Evolutionary conservation across 192 early-diverging fungal species (phyloP), one percentile per base, ranked within the genome.

Genomic region (Coemansia sp.): DNA sequence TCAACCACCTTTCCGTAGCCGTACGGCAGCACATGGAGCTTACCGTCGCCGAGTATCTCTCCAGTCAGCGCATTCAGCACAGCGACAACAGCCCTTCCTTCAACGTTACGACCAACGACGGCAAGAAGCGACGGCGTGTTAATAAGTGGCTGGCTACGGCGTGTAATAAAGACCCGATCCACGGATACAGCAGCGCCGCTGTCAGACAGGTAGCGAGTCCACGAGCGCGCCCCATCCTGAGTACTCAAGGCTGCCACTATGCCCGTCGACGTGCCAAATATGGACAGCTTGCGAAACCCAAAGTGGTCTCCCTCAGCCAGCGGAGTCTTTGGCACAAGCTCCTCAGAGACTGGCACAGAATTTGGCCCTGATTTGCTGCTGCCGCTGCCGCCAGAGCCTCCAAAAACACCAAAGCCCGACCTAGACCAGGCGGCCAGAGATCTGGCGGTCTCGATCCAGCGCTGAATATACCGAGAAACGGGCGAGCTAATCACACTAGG

Each of bases 201-300:
- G 21, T 52, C 51, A 2, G 52, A 47, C 34, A 88, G 34, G 60
- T 56, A 82, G 35, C 56, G 61, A n/a, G 84, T 82, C 97, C 97
- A 99, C 7, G 90, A 74, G 45, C 85, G 81, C 21, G 81, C 60
- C 3, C 94, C 94, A 39, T 67, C 82, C 43, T 71, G 80, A 32
- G 94, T 89, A 57, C 93, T 88, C 17, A 94, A 72, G 5, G 90
- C 94, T 25, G 90, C 72, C 10, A 98, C 41, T 45, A 92, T 90
- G 55, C 93, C 92, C 3, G 81, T 89, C 3, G 68, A 46, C 14
- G 92, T 82, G 7, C 80, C 84, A 62, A 92, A 88, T 10, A 99
- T 65, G 17, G 90, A 67, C n/a, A 97, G 75, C 68, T 97, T 95
- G 52, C 90, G 85, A 53, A 95, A 81, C 2, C 96, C 96, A 78